Conservation (phyloP, 345 rosid genomes). For the Aquilaria sinensis region DNA sequence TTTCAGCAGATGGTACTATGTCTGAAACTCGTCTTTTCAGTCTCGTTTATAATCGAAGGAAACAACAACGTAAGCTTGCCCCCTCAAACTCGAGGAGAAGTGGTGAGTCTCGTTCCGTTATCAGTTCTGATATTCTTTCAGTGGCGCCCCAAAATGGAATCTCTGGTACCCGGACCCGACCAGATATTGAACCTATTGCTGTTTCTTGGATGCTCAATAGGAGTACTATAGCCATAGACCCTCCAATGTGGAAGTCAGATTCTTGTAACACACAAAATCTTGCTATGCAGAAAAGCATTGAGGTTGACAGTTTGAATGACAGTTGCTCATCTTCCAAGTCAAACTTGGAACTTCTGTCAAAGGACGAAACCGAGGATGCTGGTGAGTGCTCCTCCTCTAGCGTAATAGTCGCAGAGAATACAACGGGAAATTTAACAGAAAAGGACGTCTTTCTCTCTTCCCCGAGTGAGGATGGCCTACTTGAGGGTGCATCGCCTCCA, state of each 20-base stretch:
- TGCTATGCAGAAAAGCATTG: constrained; percentile 28
- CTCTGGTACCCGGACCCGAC: constrained; percentile 16
- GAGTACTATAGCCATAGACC: constrained; percentile 19
- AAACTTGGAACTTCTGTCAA: constrained; percentile 40
- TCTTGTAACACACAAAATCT: constrained; percentile 30
- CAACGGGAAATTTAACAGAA: constrained; percentile 29
- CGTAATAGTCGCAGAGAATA: constrained; percentile 24
- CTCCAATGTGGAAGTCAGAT: constrained; percentile 17
- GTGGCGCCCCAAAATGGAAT: constrained; percentile 19
- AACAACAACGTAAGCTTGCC: constrained; percentile 20
- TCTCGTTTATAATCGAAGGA: constrained; percentile 62
- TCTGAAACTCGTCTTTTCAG: constrained; percentile 29
- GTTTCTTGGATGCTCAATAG: constrained; percentile 12
- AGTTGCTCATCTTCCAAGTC: constrained; percentile 67
- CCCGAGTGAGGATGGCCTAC: constrained; percentile 30
- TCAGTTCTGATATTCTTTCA: constrained; percentile 37
- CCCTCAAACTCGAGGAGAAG: constrained; percentile 30
- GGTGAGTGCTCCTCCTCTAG: constrained; percentile 68
- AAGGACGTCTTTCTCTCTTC: constrained; percentile 36
- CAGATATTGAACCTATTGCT: constrained; percentile 18
- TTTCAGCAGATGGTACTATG: constrained; percentile 31
- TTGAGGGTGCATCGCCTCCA: constrained; percentile 19
- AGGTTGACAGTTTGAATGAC: constrained; percentile 52
- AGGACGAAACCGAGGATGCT: constrained; percentile 40
- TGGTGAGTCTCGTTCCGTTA: constrained; percentile 33